These are phyloP conservation scores for Chaetomium sp. DNA, from an alignment of 2,329 filamentous ascomycete species.

Conservation along the genomic window DNA sequence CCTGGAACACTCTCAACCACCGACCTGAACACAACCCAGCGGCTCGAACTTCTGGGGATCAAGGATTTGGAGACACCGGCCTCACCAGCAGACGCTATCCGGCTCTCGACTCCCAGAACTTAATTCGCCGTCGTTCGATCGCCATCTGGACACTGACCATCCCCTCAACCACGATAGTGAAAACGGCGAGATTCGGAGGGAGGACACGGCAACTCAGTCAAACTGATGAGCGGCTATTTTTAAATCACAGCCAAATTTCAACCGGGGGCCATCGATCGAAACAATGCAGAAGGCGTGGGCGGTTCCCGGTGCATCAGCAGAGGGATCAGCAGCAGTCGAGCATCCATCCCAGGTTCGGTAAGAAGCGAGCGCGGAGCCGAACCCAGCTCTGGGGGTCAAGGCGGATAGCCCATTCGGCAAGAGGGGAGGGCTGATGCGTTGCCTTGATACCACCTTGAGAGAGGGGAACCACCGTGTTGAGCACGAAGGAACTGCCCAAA, in stretches of 20 bases:
- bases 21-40: not conserved
- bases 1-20: not conserved
- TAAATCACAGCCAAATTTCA: constrained; percentile 22
- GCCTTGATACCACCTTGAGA: constrained; percentile 17
- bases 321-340: not conserved
- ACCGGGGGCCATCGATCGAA: constrained; percentile 7
- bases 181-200: not conserved
- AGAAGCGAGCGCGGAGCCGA: constrained; percentile 19
- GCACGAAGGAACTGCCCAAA: constrained; percentile 15
- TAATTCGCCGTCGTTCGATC: not conserved
- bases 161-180: not conserved
- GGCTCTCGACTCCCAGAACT: not conserved
- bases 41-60: not conserved
- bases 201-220: no score
- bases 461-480: constrained; percentile 12
- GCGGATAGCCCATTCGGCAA: constrained; percentile 1
- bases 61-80: not conserved
- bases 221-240: constrained; percentile 22
- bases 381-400: constrained; percentile 22
- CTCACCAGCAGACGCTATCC: not conserved
- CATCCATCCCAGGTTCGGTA: constrained; percentile 16
- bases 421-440: constrained; percentile 3
- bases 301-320: not conserved
- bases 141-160: not conserved
- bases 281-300: not conserved